Percentiles rank a stretch among this genome's conserved stretches.
Evolutionary conservation across 305 asterid species (phyloP).

Genomic region (Solanum hybrid): DNA sequence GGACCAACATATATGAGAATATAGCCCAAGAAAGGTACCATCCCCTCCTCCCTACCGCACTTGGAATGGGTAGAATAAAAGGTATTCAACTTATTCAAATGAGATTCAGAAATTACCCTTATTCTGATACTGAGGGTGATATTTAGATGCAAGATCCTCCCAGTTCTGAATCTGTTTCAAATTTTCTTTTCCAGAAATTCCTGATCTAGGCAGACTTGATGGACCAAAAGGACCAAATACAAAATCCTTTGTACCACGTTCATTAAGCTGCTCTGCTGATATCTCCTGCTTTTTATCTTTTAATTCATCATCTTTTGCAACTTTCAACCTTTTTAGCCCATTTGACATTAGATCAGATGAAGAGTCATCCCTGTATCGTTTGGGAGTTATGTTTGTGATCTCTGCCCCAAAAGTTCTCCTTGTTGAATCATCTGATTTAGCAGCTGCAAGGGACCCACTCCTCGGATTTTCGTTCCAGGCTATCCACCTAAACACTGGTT

Average conservation of each 20-base stretch:
- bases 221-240: conserved; percentile 64
- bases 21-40: background rate
- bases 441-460: conserved; percentile 17
- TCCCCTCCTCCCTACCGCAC: background rate
- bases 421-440: conserved; percentile 23
- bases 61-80: background rate
- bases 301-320: conserved; percentile 11
- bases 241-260: conserved; percentile 28
- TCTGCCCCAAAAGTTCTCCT: conserved; percentile 55
- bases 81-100: background rate
- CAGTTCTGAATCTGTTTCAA: conserved; percentile 21
- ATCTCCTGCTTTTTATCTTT: conserved; percentile 12
- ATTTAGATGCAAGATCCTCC: conserved; percentile 27
- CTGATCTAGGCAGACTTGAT: conserved; percentile 14
- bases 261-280: conserved; percentile 23
- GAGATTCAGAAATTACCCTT: conserved; percentile 32
- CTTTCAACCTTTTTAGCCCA: conserved; percentile 5
- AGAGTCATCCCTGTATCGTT: conserved; percentile 28
- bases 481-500: conserved; percentile 62
- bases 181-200: conserved; percentile 15
- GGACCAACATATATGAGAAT: background rate
- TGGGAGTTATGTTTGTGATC: conserved; percentile 33
- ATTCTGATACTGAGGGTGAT: conserved; percentile 44
- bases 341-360: conserved; percentile 17
- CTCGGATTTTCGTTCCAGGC: conserved; percentile 22